Base-by-base conservation (phyloP, 768 basidiomycete species). In the Mycena chlorophos region DNA sequence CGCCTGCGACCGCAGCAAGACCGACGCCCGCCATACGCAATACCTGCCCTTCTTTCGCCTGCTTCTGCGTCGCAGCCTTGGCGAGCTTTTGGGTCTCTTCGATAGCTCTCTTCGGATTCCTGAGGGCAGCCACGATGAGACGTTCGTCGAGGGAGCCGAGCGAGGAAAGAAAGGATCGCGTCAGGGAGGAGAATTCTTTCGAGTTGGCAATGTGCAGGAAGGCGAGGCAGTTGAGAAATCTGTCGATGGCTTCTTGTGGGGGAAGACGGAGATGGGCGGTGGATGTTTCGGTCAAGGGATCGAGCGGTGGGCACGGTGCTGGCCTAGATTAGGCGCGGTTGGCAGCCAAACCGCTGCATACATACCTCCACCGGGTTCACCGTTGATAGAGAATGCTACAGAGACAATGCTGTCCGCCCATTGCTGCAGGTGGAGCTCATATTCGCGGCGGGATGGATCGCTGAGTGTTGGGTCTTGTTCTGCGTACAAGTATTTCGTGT, bases 1-100 rank as follows among this genome's bases (percentile, higher is more conserved):
- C 83, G 14, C 82, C 83, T 3, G 78, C 82, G 14, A 83, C 68
- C 23, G 82, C 81, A 16, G 78, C 80, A 19, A 80, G 61, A 2
- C 80, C 80, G 30, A 82, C 71, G 25, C 82, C 81, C n/a, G 75
- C 70, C 53, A 70, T 71, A 27, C 82, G 72, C 55, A 78, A 61
- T 2, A 72, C 68, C 62, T 70, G 74, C 17, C 74, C 72, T 30
- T 68, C 66, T 46, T 71, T 66, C 3, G 80, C 80, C 56, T 81
- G 79, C 16, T 71, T 63, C 45, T 71, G 65, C 42, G 66, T 77
- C 2, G 77, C 70, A 23, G 60, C 65, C 22, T 78, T 68, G 0
- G 78, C 70, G 47, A 76, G 71, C 50, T 71, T 71, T 51, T 79
- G 73, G 1, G 75, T 76, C 61, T 78, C 73, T 59, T 73, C 65